phyloP scores from a whole-genome alignment of 1,139 yeast genomes.

The Geotrichum fermentans region DNA sequence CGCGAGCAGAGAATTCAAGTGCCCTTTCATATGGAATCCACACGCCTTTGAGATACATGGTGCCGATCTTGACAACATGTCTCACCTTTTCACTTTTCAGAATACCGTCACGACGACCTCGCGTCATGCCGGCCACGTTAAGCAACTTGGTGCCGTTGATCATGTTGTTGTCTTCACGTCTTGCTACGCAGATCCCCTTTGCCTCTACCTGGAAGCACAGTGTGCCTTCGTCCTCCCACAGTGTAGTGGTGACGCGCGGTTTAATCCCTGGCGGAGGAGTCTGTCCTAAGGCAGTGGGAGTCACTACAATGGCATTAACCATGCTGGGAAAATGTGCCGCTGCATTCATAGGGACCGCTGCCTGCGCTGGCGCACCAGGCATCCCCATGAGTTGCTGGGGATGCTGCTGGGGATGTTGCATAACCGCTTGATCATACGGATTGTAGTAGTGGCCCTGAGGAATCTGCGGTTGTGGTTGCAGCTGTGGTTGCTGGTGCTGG shows the following conservation, averaged over 20 bases:
- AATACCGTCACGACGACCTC: constrained; percentile 80
- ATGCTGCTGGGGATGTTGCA: constrained; percentile 10
- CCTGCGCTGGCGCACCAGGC: constrained; percentile 3
- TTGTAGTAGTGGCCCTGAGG: constrained; percentile 7
- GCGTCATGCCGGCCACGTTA: constrained; percentile 53
- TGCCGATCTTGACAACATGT: constrained; percentile 91
- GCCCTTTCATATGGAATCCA: constrained; percentile 98
- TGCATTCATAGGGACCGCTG: constrained; percentile 21
- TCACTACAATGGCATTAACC: constrained; percentile 27
- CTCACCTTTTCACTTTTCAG: constrained; percentile 81
- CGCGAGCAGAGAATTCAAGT: constrained; percentile 81
- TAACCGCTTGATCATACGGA: constrained; percentile 7
- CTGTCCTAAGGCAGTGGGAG: constrained; percentile 30
- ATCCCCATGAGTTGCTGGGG: constrained; percentile 2
- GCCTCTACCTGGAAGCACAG: constrained; percentile 71
- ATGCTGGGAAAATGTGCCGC: constrained; percentile 36
- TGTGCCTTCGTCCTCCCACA: constrained; percentile 97
- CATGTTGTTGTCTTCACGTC: constrained; percentile 50
- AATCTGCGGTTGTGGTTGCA: constrained; percentile 1
- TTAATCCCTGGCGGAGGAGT: constrained; percentile 50
- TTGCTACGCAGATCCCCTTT: constrained; percentile 44
- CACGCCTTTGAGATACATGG: constrained; percentile 95
- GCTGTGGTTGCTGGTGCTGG: constrained; percentile 3
- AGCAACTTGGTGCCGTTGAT: constrained; percentile 54
- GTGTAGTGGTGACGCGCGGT: constrained; percentile 87